Conservation (phyloP, 2,329 filamentous ascomycete genomes). For the Xenoacremonium recifei region DNA sequence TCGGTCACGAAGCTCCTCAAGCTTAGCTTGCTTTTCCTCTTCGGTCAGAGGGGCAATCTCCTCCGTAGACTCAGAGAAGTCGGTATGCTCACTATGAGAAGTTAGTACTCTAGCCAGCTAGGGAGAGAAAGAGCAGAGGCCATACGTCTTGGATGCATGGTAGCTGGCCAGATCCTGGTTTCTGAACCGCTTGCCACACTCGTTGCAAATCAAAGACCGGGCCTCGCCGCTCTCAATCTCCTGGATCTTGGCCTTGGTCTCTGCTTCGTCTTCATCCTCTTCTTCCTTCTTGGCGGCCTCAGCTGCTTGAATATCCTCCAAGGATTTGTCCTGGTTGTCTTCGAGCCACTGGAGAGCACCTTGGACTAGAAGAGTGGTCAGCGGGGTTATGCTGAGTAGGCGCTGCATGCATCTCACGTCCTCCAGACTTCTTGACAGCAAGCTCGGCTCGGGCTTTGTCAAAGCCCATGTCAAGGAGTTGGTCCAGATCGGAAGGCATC, state of each 20-base stretch:
- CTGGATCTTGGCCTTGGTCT: slow-evolving; percentile 54
- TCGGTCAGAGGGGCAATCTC: slow-evolving; percentile 88
- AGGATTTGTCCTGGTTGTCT: slow-evolving; percentile 80
- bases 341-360: slow-evolving; percentile 94
- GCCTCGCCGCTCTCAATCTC: slow-evolving; percentile 70
- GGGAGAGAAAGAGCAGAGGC: slow-evolving; percentile 4
- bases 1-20: slow-evolving; percentile 71
- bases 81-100: slow-evolving; percentile 66
- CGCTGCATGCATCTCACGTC: slow-evolving; percentile 53
- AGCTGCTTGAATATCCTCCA: slow-evolving; percentile 72
- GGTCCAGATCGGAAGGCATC: slow-evolving; percentile 58
- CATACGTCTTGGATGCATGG: slow-evolving; percentile 82
- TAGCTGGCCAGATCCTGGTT: slow-evolving; percentile 80
- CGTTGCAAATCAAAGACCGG: slow-evolving; percentile 86
- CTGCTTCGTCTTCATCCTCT: slow-evolving; percentile 47
- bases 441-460: slow-evolving; percentile 78
- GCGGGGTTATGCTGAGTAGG: neutral
- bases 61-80: slow-evolving; percentile 92
- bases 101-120: neutral
- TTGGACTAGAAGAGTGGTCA: slow-evolving; percentile 61
- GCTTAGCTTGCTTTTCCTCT: slow-evolving; percentile 80
- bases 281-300: slow-evolving; percentile 37
- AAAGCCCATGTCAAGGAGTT: slow-evolving; percentile 73
- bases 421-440: slow-evolving; percentile 80
- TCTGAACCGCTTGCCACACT: slow-evolving; percentile 89